Evolutionary conservation across 208 protist genomes (phyloP).

Genomic region (Chromosphaera perkinsii): DNA sequence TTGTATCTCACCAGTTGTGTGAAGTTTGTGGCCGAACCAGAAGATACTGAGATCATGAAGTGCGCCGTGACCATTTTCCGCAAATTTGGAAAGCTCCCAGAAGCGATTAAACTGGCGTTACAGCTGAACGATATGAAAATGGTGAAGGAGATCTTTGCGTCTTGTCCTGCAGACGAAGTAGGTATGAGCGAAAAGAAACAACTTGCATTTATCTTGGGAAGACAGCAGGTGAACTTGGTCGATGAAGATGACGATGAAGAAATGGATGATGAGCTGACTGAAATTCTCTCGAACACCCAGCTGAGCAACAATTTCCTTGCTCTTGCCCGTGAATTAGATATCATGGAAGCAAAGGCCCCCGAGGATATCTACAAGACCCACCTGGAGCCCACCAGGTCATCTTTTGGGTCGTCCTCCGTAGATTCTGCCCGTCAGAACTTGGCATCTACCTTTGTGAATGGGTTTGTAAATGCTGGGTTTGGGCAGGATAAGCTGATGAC

Average conservation of each 20-base stretch:
- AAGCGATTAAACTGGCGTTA: constrained; percentile 79
- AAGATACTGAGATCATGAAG: constrained; percentile 76
- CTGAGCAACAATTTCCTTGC: constrained; percentile 85
- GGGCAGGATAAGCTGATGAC: constrained; percentile 91
- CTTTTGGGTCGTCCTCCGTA: not conserved
- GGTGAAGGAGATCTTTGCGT: constrained; percentile 69
- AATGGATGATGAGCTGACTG: constrained; percentile 73
- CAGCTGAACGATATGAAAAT: constrained; percentile 70
- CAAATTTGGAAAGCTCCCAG: constrained; percentile 73
- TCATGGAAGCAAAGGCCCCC: constrained; percentile 88
- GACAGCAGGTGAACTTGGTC: constrained; percentile 55
- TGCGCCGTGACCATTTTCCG: constrained; percentile 83
- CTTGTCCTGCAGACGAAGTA: constrained; percentile 56
- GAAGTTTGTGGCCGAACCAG: constrained; percentile 86
- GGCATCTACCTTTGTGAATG: constrained; percentile 90
- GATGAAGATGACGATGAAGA: constrained; percentile 61
- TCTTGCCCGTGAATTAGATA: constrained; percentile 80
- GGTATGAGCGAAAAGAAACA: constrained; percentile 60
- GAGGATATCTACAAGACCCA: constrained; percentile 95
- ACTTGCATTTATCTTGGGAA: constrained; percentile 82
- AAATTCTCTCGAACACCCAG: constrained; percentile 83
- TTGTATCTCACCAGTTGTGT: constrained; percentile 78
- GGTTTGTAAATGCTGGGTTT: constrained; percentile 86
- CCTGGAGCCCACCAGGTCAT: constrained; percentile 45
- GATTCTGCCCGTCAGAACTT: constrained; percentile 85